A percentile compares a stretch with the other conserved stretches of the same genome.
These are phyloP conservation scores for Fusarium pseudonygamai DNA, from an alignment of 2,329 filamentous ascomycete genomes.

Conservation along the genomic window DNA sequence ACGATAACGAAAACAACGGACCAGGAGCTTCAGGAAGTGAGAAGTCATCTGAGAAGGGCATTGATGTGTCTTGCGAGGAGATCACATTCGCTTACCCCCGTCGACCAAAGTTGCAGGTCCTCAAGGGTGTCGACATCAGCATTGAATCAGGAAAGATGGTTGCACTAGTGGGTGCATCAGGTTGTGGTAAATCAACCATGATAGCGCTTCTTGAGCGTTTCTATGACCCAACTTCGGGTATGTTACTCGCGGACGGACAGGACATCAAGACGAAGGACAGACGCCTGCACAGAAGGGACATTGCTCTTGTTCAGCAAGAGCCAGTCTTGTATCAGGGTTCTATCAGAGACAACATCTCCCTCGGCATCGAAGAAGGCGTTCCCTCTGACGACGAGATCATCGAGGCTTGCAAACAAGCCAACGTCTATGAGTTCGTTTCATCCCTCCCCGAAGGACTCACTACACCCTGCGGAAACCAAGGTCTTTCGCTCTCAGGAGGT, in stretches of 20 bases:
- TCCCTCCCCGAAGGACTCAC: conserved; percentile 68
- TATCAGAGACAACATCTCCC: conserved; percentile 64
- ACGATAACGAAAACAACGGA: conserved; percentile 43
- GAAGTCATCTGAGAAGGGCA: conserved; percentile 37
- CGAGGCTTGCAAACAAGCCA: conserved; percentile 62
- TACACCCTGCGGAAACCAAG: conserved; percentile 72
- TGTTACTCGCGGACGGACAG: conserved; percentile 42
- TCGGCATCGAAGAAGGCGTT: conserved; percentile 52
- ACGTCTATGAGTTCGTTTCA: conserved; percentile 64
- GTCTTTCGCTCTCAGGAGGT: conserved; percentile 75
- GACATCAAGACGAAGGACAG: conserved; percentile 46
- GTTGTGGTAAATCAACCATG: conserved; percentile 69
- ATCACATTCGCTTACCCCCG: conserved; percentile 68
- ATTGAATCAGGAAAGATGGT: conserved; percentile 59
- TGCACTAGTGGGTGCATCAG: conserved; percentile 66
- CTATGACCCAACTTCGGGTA: conserved; percentile 50
- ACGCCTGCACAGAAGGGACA: conserved; percentile 46
- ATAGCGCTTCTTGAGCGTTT: conserved; percentile 61
- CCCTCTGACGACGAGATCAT: conserved; percentile 53
- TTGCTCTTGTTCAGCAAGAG: conserved; percentile 55
- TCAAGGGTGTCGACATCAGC: conserved; percentile 52
- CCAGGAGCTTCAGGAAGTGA: neutral
- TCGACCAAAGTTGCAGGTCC: conserved; percentile 47
- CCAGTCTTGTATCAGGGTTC: conserved; percentile 58
- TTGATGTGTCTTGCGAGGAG: conserved; percentile 58